phyloP scores from a whole-genome alignment of 495 filamentous ascomycete genomes.

The Gamarada debralockiae region DNA sequence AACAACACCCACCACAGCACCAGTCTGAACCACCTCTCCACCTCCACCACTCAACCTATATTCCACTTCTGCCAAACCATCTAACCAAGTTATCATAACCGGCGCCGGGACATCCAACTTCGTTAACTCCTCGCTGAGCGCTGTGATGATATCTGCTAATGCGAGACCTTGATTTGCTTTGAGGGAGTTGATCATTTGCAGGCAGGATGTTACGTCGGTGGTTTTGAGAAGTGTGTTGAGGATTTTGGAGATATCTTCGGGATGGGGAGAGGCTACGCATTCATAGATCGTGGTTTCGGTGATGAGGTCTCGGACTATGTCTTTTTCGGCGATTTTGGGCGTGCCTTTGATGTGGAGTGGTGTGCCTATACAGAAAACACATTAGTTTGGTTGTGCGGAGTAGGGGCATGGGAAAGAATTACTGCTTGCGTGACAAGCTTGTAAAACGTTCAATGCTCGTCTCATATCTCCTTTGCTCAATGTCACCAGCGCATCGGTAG shows the following conservation, averaged over 20 bases:
- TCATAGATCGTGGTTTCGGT: conserved; percentile 92
- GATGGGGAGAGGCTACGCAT: conserved; percentile 94
- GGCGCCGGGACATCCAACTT: conserved; percentile 82
- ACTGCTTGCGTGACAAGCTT: conserved; percentile 94
- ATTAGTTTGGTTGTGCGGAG: background rate
- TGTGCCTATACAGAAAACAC: conserved; percentile 43
- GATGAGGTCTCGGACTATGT: conserved; percentile 72
- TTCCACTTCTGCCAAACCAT: conserved; percentile 89
- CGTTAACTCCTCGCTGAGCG: conserved; percentile 74
- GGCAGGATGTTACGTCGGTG: conserved; percentile 79
- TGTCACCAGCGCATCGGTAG: conserved; percentile 73
- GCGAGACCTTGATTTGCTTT: conserved; percentile 87
- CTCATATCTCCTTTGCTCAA: conserved; percentile 97
- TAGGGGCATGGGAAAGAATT: conserved; percentile 30
- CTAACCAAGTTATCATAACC: conserved; percentile 86
- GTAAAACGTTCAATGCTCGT: conserved; percentile 88
- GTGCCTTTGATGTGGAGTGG: conserved; percentile 64
- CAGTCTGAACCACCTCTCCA: conserved; percentile 86
- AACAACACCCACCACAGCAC: conserved; percentile 85
- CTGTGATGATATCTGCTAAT: conserved; percentile 87
- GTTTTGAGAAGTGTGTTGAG: conserved; percentile 76
- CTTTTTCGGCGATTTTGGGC: conserved; percentile 53
- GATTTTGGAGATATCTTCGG: conserved; percentile 82
- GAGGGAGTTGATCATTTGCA: conserved; percentile 80
- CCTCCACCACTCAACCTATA: conserved; percentile 86